Evolutionary conservation across 345 rosid genomes (phyloP).

Genomic region (Gynandropsis gynandra): DNA sequence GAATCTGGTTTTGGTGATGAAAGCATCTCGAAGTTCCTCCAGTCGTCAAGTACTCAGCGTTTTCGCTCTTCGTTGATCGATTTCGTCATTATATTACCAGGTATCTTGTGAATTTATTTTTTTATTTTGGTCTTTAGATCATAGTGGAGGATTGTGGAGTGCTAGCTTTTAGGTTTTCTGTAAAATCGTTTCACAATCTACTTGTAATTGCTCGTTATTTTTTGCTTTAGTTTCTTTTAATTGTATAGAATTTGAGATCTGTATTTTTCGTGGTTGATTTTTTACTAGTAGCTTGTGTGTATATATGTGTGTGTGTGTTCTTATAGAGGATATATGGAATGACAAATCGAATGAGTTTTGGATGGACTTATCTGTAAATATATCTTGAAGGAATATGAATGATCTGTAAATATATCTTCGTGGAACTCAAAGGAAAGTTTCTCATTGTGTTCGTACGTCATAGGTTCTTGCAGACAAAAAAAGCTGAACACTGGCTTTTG

Average conservation of each 20-base stretch:
- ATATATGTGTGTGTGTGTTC: too few relatives aligned
- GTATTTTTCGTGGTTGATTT: too few relatives aligned
- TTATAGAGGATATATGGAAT: too few relatives aligned
- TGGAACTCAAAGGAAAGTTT: not conserved
- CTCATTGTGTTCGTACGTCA: slow-evolving; percentile 25
- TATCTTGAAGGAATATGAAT: not conserved
- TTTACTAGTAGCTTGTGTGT: too few relatives aligned
- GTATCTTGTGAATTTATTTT: slow-evolving; percentile 20
- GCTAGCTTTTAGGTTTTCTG: not conserved
- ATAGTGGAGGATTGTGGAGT: not conserved
- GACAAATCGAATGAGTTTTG: too few relatives aligned
- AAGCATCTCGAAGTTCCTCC: slow-evolving; percentile 56
- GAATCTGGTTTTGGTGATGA: slow-evolving; percentile 7
- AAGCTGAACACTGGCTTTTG: slow-evolving; percentile 51
- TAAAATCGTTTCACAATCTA: too few relatives aligned
- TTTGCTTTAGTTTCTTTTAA: too few relatives aligned
- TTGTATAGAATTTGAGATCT: too few relatives aligned
- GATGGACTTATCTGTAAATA: too few relatives aligned
- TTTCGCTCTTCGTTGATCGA: slow-evolving; percentile 63
- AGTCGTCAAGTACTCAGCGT: slow-evolving; percentile 57
- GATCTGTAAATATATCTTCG: not conserved
- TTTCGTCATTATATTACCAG: slow-evolving; percentile 43
- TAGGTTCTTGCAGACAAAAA: slow-evolving; percentile 31
- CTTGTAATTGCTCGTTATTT: too few relatives aligned
- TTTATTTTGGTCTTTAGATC: slow-evolving; percentile 3